phyloP scores from a whole-genome alignment of 169 alveolate species.

The Besnoitia besnoiti region DNA sequence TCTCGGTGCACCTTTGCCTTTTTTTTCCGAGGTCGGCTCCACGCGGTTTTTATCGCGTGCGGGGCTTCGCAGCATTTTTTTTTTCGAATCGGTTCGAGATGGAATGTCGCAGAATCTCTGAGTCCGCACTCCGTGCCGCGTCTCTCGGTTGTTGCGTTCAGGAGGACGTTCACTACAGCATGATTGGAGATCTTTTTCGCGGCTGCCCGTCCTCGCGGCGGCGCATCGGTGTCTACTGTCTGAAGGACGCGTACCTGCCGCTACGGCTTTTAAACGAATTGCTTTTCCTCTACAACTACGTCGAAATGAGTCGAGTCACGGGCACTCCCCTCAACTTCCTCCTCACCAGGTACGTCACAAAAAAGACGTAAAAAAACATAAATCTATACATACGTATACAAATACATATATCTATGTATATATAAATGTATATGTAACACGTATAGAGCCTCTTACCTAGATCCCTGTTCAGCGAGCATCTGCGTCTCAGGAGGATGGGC shows the following conservation, averaged over 20 bases:
- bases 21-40: not conserved
- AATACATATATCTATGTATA: no score
- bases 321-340: conserved; percentile 96
- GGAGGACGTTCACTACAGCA: conserved; percentile 99
- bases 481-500: no score
- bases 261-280: conserved; percentile 95
- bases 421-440: no score
- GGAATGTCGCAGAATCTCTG: not conserved
- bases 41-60: not conserved
- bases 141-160: not conserved
- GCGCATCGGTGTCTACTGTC: conserved; percentile 98
- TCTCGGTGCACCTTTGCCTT: no score
- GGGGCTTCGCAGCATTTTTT: not conserved
- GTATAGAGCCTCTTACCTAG: no score
- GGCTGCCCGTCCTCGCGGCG: conserved; percentile 96
- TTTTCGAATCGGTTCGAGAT: not conserved
- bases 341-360: conserved; percentile 67
- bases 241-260: conserved; percentile 98
- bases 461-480: no score
- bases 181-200: conserved; percentile 92
- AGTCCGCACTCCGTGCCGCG: not conserved
- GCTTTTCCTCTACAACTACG: conserved; percentile 94
- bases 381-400: no score
- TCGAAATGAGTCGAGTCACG: conserved; percentile 99
- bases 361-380: not conserved